These are phyloP conservation scores for Penicillium cataractarum DNA, from an alignment of 495 filamentous ascomycete genomes.

Conservation along the genomic window DNA sequence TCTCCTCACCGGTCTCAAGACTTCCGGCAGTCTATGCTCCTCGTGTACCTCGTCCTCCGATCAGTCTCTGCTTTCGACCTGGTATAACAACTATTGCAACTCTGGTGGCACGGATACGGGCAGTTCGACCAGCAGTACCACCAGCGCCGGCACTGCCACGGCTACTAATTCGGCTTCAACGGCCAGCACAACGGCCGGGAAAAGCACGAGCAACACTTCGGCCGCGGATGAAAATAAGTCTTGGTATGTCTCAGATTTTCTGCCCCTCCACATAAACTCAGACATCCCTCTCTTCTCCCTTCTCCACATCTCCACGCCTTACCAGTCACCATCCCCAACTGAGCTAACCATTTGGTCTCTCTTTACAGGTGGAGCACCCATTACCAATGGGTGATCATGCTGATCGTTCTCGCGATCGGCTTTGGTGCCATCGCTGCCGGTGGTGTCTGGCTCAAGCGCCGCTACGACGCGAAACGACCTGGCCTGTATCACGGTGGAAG, in stretches of 20 bases:
- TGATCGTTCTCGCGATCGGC: conserved; percentile 55
- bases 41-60: conserved; percentile 34
- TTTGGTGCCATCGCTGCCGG: conserved; percentile 41
- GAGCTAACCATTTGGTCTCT: background rate
- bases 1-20: conserved; percentile 44
- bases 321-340: no score
- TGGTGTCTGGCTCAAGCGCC: conserved; percentile 52
- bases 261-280: background rate
- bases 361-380: conserved; percentile 51
- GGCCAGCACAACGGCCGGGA: conserved; percentile 15
- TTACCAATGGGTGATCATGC: conserved; percentile 57
- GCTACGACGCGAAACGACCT: conserved; percentile 49
- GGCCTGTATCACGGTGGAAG: conserved; percentile 38
- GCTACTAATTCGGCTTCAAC: conserved; percentile 17
- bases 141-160: conserved; percentile 19
- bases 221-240: conserved; percentile 21
- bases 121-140: conserved; percentile 14
- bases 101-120: conserved; percentile 24
- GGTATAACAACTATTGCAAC: conserved; percentile 53
- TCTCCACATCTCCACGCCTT: background rate
- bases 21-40: conserved; percentile 41
- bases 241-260: conserved; percentile 31
- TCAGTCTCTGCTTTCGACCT: conserved; percentile 45
- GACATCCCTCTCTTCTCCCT: background rate
- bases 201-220: conserved; percentile 8